Percentiles rank a stretch among this genome's conserved stretches.
These are phyloP conservation scores for Colletotrichum salicis DNA, from an alignment of 2,329 filamentous ascomycete species.

Conservation along the genomic window DNA sequence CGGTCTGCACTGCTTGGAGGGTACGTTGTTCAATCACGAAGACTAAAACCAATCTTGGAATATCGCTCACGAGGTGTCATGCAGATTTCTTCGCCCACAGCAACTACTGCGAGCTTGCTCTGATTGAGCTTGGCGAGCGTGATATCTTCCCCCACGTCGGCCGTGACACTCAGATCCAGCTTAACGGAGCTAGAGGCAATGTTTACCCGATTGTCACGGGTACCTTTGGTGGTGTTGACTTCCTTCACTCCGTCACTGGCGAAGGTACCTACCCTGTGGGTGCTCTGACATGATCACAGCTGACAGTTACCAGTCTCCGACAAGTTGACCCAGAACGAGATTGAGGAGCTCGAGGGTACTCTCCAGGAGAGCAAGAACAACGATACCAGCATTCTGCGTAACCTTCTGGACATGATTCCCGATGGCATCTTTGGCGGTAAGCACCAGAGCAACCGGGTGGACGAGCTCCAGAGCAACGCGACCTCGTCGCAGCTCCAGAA, in stretches of 20 bases:
- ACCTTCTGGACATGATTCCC: slow-evolving; percentile 84
- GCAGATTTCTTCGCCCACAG: slow-evolving; percentile 90
- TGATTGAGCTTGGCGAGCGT: slow-evolving; percentile 85
- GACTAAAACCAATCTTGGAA: not conserved
- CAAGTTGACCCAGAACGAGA: slow-evolving; percentile 90
- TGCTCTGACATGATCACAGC: not conserved
- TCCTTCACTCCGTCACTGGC: slow-evolving; percentile 85
- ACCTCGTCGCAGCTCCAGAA: slow-evolving; percentile 80
- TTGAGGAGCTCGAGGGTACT: slow-evolving; percentile 87
- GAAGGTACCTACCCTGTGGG: slow-evolving; percentile 57
- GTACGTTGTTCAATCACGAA: slow-evolving; percentile 49
- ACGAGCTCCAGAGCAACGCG: slow-evolving; percentile 83
- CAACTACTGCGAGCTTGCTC: slow-evolving; percentile 88
- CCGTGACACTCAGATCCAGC: slow-evolving; percentile 73
- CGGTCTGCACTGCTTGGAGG: slow-evolving; percentile 87
- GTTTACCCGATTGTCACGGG: slow-evolving; percentile 90
- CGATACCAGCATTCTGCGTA: slow-evolving; percentile 80
- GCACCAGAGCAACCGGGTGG: slow-evolving; percentile 78
- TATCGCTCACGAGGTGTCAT: slow-evolving; percentile 10
- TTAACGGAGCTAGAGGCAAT: slow-evolving; percentile 71
- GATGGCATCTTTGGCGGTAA: slow-evolving; percentile 81
- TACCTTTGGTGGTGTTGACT: slow-evolving; percentile 95
- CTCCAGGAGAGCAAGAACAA: slow-evolving; percentile 72
- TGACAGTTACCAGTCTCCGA: slow-evolving; percentile 73
- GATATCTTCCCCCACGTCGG: slow-evolving; percentile 91